Evolutionary conservation across 2,329 filamentous ascomycete species (phyloP), one percentile per base, ranked within the genome.

Genomic region (Ascochyta clinopodiicola): DNA sequence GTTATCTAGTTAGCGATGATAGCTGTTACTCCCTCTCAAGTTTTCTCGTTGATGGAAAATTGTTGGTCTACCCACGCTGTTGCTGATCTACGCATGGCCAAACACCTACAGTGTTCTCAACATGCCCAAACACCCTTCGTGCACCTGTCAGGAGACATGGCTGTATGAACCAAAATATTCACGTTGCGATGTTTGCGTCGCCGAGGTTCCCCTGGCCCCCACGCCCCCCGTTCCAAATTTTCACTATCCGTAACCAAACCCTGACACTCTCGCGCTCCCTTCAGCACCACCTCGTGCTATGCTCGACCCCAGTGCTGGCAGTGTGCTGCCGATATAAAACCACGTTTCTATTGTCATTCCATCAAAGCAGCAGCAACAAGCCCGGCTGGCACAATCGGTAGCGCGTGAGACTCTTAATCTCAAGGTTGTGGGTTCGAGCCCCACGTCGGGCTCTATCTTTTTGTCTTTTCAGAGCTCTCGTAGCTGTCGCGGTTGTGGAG

Each of bases 401-500:
- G 54, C 54, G 54, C 54, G 54, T 57, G 54, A 57, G 54, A 57
- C 54, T 57, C 54, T 57, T 69, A 69, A 67, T 66, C 63, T 66
- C 63, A 66, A 66, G 63, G 63, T 64, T 64, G 61, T 75, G 78
- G 78, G 81, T 83, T 82, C 80, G 78, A 81, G 77, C 78, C 78
- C 79, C 78, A 76, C 78, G 60, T 65, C 53, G 49, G 62, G 62
- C 61, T 46, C 22, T 62, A 17, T 39, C 42, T 54, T 51, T 57
- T 57, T 57, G 27, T 47, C 17, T 22, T 37, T 43, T 0, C 6
- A 36, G 12, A 1, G 9, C 9, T 1, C 31, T 15, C 2, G 9
- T 36, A 17, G 25, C 27, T 27, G 12, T 24, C 17, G 10, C 29
- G 12, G 48, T 51, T 8, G 46, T 38, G 1, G 42, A 51, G 36